phyloP scores from a whole-genome alignment of 2,329 filamentous ascomycete species.

The Aureobasidium sp. region DNA sequence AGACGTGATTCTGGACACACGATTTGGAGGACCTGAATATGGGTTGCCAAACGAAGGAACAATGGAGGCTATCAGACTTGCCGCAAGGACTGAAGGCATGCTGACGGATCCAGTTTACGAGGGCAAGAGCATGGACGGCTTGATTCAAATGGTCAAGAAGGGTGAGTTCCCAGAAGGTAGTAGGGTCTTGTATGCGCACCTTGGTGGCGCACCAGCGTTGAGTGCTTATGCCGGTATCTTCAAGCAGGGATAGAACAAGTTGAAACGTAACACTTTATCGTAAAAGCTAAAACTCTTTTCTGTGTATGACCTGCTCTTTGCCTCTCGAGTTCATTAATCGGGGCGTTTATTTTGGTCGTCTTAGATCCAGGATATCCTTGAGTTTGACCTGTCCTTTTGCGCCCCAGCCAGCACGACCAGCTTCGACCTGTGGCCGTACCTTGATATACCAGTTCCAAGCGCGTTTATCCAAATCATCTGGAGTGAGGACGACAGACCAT shows the following conservation, averaged over 20 bases:
- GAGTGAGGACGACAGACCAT: slow-evolving; percentile 54
- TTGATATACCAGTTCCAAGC: slow-evolving; percentile 77
- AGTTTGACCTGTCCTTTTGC: slow-evolving; percentile 65
- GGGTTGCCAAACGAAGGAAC: slow-evolving; percentile 58
- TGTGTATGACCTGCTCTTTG: not conserved
- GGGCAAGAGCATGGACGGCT: slow-evolving; percentile 63
- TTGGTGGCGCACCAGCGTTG: slow-evolving; percentile 60
- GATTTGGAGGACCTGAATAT: slow-evolving; percentile 60
- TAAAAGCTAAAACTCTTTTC: not conserved
- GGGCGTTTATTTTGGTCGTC: slow-evolving; percentile 26
- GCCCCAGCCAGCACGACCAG: slow-evolving; percentile 71
- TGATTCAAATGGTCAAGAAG: slow-evolving; percentile 58
- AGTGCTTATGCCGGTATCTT: slow-evolving; percentile 47
- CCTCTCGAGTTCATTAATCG: not conserved
- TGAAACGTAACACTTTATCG: too few relatives aligned
- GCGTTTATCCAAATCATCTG: slow-evolving; percentile 60
- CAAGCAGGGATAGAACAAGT: slow-evolving; percentile 5
- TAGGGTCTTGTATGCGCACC: slow-evolving; percentile 62
- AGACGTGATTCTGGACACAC: slow-evolving; percentile 54
- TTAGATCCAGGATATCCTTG: slow-evolving; percentile 54
- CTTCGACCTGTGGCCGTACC: slow-evolving; percentile 66
- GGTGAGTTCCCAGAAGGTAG: slow-evolving; percentile 51
- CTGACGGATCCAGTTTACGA: slow-evolving; percentile 71
- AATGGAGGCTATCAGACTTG: slow-evolving; percentile 59
- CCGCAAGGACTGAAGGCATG: slow-evolving; percentile 59